These are phyloP conservation scores for Botrytis aclada DNA, from an alignment of 2,329 filamentous ascomycete genomes.

Conservation along the genomic window DNA sequence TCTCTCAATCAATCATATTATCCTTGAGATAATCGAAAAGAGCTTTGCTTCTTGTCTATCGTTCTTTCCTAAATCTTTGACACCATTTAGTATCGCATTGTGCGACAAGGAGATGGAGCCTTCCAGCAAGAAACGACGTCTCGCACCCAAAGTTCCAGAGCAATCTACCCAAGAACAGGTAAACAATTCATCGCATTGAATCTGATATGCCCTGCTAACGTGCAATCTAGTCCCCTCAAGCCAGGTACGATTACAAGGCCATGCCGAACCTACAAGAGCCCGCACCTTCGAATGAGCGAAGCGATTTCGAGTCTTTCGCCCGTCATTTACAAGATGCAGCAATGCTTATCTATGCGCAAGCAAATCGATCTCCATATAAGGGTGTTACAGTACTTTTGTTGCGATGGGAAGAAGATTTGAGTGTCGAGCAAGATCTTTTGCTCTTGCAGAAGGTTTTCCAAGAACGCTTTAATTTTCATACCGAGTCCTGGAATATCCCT, in stretches of 20 bases:
- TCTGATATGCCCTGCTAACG: conserved; percentile 21
- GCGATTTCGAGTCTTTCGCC: conserved; percentile 64
- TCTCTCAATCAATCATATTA: conserved; percentile 15
- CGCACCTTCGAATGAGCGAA: conserved; percentile 37
- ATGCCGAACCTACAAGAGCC: conserved; percentile 34
- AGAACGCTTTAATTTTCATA: conserved; percentile 59
- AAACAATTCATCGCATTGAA: conserved; percentile 20
- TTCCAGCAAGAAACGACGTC: conserved; percentile 39
- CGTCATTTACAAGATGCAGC: conserved; percentile 66
- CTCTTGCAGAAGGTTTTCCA: conserved; percentile 56
- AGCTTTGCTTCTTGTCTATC: background rate
- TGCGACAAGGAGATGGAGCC: conserved; percentile 28
- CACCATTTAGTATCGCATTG: conserved; percentile 4
- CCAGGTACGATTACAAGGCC: conserved; percentile 36
- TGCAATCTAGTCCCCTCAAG: conserved; percentile 30
- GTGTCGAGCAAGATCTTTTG: conserved; percentile 51
- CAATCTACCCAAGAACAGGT: conserved; percentile 37
- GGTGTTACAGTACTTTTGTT: conserved; percentile 59
- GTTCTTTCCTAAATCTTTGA: background rate
- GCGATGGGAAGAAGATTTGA: conserved; percentile 60
- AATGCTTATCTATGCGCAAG: conserved; percentile 63
- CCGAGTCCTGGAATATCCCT: conserved; percentile 60
- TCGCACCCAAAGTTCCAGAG: conserved; percentile 38
- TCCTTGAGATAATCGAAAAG: conserved; percentile 1
- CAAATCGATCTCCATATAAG: conserved; percentile 55